Evolutionary conservation across 495 filamentous ascomycete species (phyloP), one percentile per base, ranked within the genome.

Genomic region (Aspergillus saccharolyticus): DNA sequence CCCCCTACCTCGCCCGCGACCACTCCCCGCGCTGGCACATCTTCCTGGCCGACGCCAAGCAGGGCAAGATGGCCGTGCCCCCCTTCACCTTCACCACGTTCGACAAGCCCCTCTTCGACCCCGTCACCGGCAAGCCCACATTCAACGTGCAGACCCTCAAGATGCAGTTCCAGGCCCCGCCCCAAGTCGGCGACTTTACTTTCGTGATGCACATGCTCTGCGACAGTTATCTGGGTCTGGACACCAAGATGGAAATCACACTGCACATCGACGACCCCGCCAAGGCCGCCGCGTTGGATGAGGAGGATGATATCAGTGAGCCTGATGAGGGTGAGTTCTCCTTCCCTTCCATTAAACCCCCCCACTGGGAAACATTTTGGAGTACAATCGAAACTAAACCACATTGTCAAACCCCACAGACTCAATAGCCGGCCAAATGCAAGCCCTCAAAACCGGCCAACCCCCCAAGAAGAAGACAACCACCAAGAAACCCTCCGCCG

Each of bases 101-200:
- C 62, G 89, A 96, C 73, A 89, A 91, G 77, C 87, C 88, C 10
- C 79, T 96, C 42, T 88, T 89, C 58, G 83, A 87, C 57, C 78
- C 80, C 44, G 79, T 15, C 33, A 39, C 77, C 39, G 89, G 87
- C 53, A 86, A 86, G 61, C 90, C 90, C 17, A 96, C 91, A 5
- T 97, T 89, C 74, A 85, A 89, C 60, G 84, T 98, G 74, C 90
- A 96, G 71, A 97, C 94, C 14, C 79, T 97, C 65, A 96, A 96
- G 76, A 91, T 95, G 74, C 94, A 97, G 73, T 98, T 98, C 75
- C 89, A 93, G 65, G 92, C 94, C 18, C 94, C 94, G 51, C 91
- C 93, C 28, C 90, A 97, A 71, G 82, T 88, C 14, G 95, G 91
- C 44, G 86, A 90, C 65, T 97, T 96, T 70, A 88, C 86, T 0